Evolutionary conservation across 352 stramenopile genomes (phyloP).

Genomic region (Phytophthora europaea): DNA sequence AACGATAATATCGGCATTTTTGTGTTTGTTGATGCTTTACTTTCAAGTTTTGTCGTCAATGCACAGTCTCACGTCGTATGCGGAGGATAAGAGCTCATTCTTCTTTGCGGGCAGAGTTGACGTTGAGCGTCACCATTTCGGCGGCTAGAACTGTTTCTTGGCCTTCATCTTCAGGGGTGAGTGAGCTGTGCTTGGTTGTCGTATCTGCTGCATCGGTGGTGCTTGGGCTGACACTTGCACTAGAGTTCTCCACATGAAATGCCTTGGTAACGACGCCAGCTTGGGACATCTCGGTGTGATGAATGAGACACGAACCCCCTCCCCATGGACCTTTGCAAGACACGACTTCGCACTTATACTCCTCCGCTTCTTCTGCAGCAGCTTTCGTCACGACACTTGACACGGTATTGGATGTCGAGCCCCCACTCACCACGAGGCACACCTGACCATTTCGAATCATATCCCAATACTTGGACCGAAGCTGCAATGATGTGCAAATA

Average conservation of each 20-base stretch:
- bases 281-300: slow-evolving; percentile 60
- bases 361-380: slow-evolving; percentile 44
- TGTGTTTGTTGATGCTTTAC: slow-evolving; percentile 21
- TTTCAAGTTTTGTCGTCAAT: not conserved
- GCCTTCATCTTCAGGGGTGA: slow-evolving; percentile 41
- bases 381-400: slow-evolving; percentile 49
- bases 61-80: not conserved
- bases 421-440: slow-evolving; percentile 49
- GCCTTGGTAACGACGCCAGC: slow-evolving; percentile 47
- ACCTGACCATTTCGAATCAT: slow-evolving; percentile 50
- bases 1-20: slow-evolving; percentile 39
- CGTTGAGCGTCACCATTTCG: slow-evolving; percentile 45
- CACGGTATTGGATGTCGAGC: slow-evolving; percentile 37
- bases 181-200: slow-evolving; percentile 18
- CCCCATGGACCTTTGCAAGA: slow-evolving; percentile 56
- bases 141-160: slow-evolving; percentile 43
- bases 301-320: slow-evolving; percentile 34
- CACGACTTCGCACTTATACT: slow-evolving; percentile 74
- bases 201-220: not conserved
- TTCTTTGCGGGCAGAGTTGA: slow-evolving; percentile 20
- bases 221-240: slow-evolving; percentile 1
- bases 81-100: not conserved
- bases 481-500: slow-evolving; percentile 21
- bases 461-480: slow-evolving; percentile 45
- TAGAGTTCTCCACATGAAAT: slow-evolving; percentile 24